A percentile compares a stretch with the other conserved stretches of the same genome.
Conservation (phyloP, 2,329 filamentous ascomycete species). For the Didymella arachidicola region DNA sequence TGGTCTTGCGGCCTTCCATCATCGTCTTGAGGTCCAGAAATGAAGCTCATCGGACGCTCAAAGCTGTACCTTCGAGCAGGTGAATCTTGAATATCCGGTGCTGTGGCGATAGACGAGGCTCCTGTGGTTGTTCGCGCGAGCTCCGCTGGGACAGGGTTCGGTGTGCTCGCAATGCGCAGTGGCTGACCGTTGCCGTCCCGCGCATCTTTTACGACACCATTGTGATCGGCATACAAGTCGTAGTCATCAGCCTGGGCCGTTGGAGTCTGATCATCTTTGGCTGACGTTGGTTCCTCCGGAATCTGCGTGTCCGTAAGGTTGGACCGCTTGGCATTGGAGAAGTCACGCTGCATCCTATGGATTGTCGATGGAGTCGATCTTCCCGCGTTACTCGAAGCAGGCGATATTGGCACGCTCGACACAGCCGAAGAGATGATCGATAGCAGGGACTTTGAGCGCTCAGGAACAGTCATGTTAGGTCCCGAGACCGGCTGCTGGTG, state of each 20-base stretch:
- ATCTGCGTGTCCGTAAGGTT: conserved; percentile 34
- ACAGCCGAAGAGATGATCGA: conserved; percentile 50
- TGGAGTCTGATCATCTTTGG: conserved; percentile 26
- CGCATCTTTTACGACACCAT: conserved; percentile 48
- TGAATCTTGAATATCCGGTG: conserved; percentile 29
- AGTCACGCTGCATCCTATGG: conserved; percentile 36
- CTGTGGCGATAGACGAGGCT: conserved; percentile 11
- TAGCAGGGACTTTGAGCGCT: conserved; percentile 46
- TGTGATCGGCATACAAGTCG: conserved; percentile 49
- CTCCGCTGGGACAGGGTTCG: conserved; percentile 8
- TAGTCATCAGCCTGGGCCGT: conserved; percentile 38
- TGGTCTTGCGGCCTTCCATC: conserved; percentile 48
- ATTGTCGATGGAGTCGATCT: conserved; percentile 44
- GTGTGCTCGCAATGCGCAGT: conserved; percentile 27
- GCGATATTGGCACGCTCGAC: conserved; percentile 40
- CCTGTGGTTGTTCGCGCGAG: conserved; percentile 15
- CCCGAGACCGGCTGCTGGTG: conserved; percentile 27
- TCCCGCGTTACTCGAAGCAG: conserved; percentile 37
- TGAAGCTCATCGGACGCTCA: conserved; percentile 50
- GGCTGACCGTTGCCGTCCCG: conserved; percentile 42
- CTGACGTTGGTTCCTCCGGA: conserved; percentile 31
- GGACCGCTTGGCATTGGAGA: conserved; percentile 32
- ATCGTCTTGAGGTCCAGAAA: conserved; percentile 44
- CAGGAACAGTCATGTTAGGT: conserved; percentile 30
- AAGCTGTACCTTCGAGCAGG: conserved; percentile 38